These are phyloP conservation scores for Ailanthus altissimus DNA, from an alignment of 345 rosid genomes.

Conservation along the genomic window DNA sequence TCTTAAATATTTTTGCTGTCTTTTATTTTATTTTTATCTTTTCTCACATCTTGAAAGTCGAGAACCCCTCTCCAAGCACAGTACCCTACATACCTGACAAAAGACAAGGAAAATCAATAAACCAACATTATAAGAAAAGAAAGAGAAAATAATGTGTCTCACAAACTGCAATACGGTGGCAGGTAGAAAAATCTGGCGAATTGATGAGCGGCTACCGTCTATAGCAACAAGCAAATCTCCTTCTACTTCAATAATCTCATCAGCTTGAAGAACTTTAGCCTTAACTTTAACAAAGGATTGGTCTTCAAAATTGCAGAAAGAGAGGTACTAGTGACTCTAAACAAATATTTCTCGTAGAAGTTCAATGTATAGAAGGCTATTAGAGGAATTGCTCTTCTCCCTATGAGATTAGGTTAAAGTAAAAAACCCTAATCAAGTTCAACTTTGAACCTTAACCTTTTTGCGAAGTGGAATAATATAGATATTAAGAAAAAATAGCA, in stretches of 20 bases:
- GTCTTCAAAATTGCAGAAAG: conserved; percentile 50
- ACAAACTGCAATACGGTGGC: conserved; percentile 63
- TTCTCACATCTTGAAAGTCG: too few relatives aligned
- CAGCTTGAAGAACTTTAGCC: conserved; percentile 43
- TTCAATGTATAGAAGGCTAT: conserved; percentile 45
- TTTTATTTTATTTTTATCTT: too few relatives aligned
- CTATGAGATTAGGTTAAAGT: too few relatives aligned
- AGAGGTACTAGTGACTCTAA: conserved; percentile 62
- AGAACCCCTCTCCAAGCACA: conserved; percentile 88
- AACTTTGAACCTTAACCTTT: too few relatives aligned
- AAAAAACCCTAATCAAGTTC: too few relatives aligned
- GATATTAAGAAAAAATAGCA: too few relatives aligned
- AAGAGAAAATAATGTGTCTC: too few relatives aligned
- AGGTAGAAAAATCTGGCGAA: conserved; percentile 37
- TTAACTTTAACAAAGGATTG: conserved; percentile 44
- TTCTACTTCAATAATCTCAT: conserved; percentile 45
- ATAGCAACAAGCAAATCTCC: conserved; percentile 75
- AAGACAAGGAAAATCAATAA: too few relatives aligned
- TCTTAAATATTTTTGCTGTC: too few relatives aligned
- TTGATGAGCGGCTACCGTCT: conserved; percentile 67
- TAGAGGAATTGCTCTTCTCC: too few relatives aligned
- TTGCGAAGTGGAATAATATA: too few relatives aligned
- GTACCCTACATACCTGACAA: conserved; percentile 74
- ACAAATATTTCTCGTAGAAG: conserved; percentile 49
- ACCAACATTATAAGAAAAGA: too few relatives aligned